Base-by-base conservation (phyloP, 768 basidiomycete genomes). In the Daedalea quercina region DNA sequence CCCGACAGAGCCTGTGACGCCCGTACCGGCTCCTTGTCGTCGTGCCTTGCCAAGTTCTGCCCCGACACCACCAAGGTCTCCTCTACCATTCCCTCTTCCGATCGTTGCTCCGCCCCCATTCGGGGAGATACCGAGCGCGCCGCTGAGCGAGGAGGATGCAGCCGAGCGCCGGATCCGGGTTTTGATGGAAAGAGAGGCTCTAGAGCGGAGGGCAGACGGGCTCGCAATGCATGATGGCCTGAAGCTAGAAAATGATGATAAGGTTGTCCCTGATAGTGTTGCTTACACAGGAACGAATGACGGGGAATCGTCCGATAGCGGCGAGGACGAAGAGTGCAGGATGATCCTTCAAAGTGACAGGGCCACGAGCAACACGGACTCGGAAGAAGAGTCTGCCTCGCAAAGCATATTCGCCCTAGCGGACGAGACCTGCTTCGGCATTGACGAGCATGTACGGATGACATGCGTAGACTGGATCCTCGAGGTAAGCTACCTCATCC, bases 101-200 rank as follows among this genome's bases (percentile, higher is more conserved):
- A 72, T 81, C 50, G 77, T 84, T 13, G 80, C 80, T 3, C 82
- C 82, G 1, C 79, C 82, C 0, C 47, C 59, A 1, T 67, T 67
- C 9, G 65, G 73, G 52, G 57, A 65, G 7, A 62, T 69, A 8
- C 60, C 65, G 23, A 54, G 67, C 6, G 34, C 60, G 23, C 69
- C 72, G 2, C 53, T 72, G 17, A 72, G 67, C 20, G 48, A 52
- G 1, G 78, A 77, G 45, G 73, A 73, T 25, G 51, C 64, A 13
- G 78, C 81, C 1, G 75, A 80, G 54, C 57, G 65, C 1, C 64
- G 80, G 1, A 62, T 84, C 8, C 54, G 53, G 3, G 58, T 69
- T 1, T 70, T 78, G 20, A 57, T 80, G 4, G 63, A 66, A 34
- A 67, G 75, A 45, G 81, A 84, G 62, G 60, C 57, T 9, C 60